These are phyloP conservation scores for Simmondsia chinensis DNA, from an alignment of 148 eudicot species.

Conservation along the genomic window DNA sequence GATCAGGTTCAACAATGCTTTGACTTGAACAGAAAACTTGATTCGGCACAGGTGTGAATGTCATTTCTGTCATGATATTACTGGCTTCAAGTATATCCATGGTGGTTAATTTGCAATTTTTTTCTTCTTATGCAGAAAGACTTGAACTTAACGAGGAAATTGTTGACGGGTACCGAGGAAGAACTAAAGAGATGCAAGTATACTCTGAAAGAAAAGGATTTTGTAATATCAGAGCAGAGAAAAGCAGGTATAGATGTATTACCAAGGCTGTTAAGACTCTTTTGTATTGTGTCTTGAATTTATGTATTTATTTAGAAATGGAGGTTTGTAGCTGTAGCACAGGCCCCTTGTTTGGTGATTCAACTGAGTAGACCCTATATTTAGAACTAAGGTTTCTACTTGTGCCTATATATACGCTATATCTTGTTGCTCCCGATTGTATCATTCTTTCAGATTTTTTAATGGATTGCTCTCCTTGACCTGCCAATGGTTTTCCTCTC, in stretches of 20 bases:
- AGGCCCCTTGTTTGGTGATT: no score
- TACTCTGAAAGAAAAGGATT: conserved; percentile 28
- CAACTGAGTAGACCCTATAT: no score
- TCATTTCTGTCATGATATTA: neutral
- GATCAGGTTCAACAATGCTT: conserved; percentile 42
- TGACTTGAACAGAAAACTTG: conserved; percentile 43
- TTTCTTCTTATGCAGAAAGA: conserved; percentile 20
- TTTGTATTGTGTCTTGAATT: no score
- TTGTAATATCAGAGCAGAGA: conserved; percentile 26
- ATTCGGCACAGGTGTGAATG: conserved; percentile 26
- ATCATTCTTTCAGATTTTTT: neutral
- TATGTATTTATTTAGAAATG: no score
- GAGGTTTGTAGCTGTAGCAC: no score
- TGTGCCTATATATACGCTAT: no score
- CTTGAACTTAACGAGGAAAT: conserved; percentile 23
- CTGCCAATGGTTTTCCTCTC: neutral
- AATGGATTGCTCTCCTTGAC: neutral
- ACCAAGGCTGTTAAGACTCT: conserved; percentile 1
- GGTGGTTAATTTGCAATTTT: neutral
- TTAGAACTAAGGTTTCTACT: no score
- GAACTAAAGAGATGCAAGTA: conserved; percentile 30
- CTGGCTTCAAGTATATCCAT: neutral
- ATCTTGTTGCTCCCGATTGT: no score
- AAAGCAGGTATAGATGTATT: no score
- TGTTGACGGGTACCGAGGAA: conserved; percentile 32